phyloP scores from a whole-genome alignment of 2,329 filamentous ascomycete species.

The Phaeosphaeria sp. region DNA sequence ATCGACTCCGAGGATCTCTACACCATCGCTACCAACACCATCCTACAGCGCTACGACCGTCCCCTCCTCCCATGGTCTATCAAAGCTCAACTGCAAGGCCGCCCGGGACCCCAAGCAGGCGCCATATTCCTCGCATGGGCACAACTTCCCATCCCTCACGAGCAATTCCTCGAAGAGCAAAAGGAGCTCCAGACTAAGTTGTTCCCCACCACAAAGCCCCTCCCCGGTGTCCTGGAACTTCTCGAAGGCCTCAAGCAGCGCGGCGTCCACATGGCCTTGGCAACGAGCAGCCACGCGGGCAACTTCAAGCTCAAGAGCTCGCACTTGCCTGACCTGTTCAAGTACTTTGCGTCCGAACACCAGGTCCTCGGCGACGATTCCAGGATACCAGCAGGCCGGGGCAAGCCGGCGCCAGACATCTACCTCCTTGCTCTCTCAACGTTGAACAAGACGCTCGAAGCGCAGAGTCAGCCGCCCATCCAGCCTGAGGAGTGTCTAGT shows the following conservation, averaged over 20 bases:
- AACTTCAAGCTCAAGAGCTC: conserved; percentile 82
- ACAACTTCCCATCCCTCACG: conserved; percentile 75
- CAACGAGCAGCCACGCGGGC: conserved; percentile 74
- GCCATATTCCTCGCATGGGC: conserved; percentile 82
- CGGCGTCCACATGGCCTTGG: conserved; percentile 80
- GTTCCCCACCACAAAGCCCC: conserved; percentile 77
- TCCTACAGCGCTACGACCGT: conserved; percentile 76
- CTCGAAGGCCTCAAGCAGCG: conserved; percentile 66
- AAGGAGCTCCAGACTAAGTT: conserved; percentile 70
- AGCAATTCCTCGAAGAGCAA: conserved; percentile 70
- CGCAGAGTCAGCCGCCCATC: conserved; percentile 67
- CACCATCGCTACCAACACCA: conserved; percentile 80
- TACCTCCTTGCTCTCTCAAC: conserved; percentile 85
- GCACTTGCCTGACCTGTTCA: conserved; percentile 61
- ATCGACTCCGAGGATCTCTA: conserved; percentile 94
- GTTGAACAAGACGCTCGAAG: conserved; percentile 77
- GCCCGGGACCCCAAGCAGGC: conserved; percentile 63
- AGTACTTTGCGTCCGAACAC: conserved; percentile 72
- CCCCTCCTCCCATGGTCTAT: conserved; percentile 87
- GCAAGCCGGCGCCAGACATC: conserved; percentile 95
- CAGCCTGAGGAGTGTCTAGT: conserved; percentile 88
- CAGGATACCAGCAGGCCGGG: conserved; percentile 78
- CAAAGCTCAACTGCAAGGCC: conserved; percentile 84
- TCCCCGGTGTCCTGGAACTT: conserved; percentile 78
- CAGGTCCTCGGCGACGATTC: conserved; percentile 85